Conservation (phyloP, 2,329 filamentous ascomycete species). For the Claviceps maximensis region DNA sequence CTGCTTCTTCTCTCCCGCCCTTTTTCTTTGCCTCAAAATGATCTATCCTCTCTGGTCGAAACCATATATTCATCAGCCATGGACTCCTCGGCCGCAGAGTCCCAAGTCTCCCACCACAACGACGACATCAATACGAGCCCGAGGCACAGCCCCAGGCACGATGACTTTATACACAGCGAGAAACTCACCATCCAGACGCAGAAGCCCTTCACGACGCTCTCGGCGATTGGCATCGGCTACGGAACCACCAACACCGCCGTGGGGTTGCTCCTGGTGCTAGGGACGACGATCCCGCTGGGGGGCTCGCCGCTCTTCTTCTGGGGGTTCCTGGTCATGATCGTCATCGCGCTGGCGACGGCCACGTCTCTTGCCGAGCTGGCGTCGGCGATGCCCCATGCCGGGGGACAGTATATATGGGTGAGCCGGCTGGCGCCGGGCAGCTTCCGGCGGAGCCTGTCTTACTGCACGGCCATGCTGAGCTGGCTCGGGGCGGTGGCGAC, state of each 20-base stretch:
- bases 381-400: constrained; percentile 17
- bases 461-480: constrained; percentile 13
- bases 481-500: constrained; percentile 16
- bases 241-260: constrained; percentile 15
- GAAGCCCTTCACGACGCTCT: constrained; percentile 20
- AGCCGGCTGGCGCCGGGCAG: constrained; percentile 10
- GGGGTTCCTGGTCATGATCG: constrained; percentile 14
- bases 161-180: constrained; percentile 6
- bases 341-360: constrained; percentile 14
- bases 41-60: background rate
- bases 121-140: background rate
- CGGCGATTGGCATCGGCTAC: constrained; percentile 15
- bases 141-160: background rate
- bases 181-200: constrained; percentile 11
- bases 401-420: constrained; percentile 17
- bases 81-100: background rate
- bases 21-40: background rate
- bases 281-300: constrained; percentile 11
- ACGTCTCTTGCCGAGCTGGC: constrained; percentile 16
- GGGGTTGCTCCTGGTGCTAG: constrained; percentile 12
- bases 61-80: background rate
- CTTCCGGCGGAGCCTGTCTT: constrained; percentile 11
- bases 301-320: constrained; percentile 15
- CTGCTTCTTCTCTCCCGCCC: background rate
- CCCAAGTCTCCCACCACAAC: background rate